These are phyloP conservation scores for Aspergillus fischeri DNA, from an alignment of 2,329 filamentous ascomycete species.

Conservation along the genomic window DNA sequence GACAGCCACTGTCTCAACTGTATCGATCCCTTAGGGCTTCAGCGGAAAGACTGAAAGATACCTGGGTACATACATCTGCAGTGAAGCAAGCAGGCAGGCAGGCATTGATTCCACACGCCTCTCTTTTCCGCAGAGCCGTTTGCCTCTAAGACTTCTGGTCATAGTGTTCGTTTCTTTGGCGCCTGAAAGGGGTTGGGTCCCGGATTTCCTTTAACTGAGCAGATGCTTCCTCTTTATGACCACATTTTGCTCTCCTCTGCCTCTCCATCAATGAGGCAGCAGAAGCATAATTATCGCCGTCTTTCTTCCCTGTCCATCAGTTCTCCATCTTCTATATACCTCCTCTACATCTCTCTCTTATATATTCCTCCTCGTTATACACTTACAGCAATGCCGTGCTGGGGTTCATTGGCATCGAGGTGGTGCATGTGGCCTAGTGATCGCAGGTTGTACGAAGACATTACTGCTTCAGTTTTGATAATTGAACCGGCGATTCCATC, in stretches of 20 bases:
- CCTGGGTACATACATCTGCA: not conserved
- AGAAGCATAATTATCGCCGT: not conserved
- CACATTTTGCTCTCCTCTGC: not conserved
- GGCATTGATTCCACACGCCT: no score
- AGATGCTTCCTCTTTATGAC: not conserved
- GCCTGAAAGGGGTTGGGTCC: not conserved
- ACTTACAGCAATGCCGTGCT: not conserved
- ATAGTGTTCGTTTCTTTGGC: not conserved
- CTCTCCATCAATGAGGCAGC: not conserved
- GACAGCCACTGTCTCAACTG: no score
- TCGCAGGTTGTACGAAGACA: constrained; percentile 33
- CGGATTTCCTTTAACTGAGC: not conserved
- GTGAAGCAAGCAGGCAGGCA: not conserved
- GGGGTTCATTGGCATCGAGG: no score
- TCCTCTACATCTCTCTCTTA: not conserved
- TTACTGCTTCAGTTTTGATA: constrained; percentile 21
- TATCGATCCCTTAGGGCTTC: not conserved
- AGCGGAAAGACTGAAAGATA: not conserved
- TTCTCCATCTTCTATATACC: not conserved
- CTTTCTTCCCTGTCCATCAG: not conserved
- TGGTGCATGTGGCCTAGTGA: constrained; percentile 21
- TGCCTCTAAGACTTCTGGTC: not conserved
- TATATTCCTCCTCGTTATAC: not conserved
- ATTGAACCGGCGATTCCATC: constrained; percentile 28
- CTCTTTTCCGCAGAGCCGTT: no score